Conservation (phyloP, 805 yeast species). For the Starmerella cellae region DNA sequence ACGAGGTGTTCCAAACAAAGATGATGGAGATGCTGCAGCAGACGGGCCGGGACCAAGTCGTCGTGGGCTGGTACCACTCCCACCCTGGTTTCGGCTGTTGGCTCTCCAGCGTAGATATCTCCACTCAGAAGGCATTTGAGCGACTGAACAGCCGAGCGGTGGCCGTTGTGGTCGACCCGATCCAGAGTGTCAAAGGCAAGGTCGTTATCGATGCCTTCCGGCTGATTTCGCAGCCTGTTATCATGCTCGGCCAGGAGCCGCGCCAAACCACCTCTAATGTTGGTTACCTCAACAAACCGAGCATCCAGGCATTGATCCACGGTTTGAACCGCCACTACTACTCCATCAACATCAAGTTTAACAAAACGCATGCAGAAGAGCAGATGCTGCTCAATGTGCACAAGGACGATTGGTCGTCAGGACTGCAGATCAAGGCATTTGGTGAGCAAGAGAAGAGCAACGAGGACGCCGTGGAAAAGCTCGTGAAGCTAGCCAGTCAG, state of each 20-base stretch:
- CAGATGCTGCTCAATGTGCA: slow-evolving; percentile 88
- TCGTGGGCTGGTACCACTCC: slow-evolving; percentile 99
- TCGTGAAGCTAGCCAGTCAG: slow-evolving; percentile 82
- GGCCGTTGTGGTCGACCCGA: slow-evolving; percentile 97
- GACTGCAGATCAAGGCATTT: slow-evolving; percentile 66
- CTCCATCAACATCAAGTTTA: slow-evolving; percentile 87
- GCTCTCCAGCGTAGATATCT: slow-evolving; percentile 94
- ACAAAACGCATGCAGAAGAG: slow-evolving; percentile 81
- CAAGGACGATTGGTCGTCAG: slow-evolving; percentile 91
- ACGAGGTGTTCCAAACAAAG: slow-evolving; percentile 94
- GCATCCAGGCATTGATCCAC: slow-evolving; percentile 91
- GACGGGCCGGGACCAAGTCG: slow-evolving; percentile 98
- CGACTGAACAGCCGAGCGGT: slow-evolving; percentile 91
- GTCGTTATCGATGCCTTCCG: slow-evolving; percentile 98
- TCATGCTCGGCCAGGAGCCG: slow-evolving; percentile 96
- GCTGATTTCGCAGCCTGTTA: slow-evolving; percentile 68
- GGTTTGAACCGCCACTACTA: slow-evolving; percentile 95
- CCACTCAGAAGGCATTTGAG: slow-evolving; percentile 95
- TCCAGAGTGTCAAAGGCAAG: slow-evolving; percentile 96
- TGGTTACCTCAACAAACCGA: slow-evolving; percentile 89
- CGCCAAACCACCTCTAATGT: slow-evolving; percentile 93
- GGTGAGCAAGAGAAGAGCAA: slow-evolving; percentile 64
- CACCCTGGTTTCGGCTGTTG: slow-evolving; percentile 99
- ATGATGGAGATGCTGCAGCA: slow-evolving; percentile 99
- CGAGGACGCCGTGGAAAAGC: slow-evolving; percentile 52